Evolutionary conservation across 2,329 filamentous ascomycete genomes (phyloP).

Genomic region (Clathrospora elynae): DNA sequence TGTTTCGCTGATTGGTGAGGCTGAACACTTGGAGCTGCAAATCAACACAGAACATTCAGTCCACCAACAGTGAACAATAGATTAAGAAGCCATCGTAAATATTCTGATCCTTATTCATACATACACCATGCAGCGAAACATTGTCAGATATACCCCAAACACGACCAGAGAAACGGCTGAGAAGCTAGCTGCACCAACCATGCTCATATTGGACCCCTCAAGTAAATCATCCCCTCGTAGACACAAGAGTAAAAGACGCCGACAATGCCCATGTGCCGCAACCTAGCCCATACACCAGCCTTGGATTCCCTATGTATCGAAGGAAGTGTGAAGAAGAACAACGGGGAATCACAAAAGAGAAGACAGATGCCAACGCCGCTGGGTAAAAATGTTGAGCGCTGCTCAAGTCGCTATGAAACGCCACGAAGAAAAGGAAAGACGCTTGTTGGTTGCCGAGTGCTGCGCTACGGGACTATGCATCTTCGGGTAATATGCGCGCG

Average conservation of each 20-base stretch:
- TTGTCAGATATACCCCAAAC: background rate
- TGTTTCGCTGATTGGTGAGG: too few relatives aligned
- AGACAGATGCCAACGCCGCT: constrained; percentile 4
- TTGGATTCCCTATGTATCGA: constrained; percentile 8
- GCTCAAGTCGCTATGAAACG: too few relatives aligned
- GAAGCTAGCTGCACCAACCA: constrained; percentile 2
- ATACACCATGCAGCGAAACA: constrained; percentile 8
- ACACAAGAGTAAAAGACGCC: constrained; percentile 4
- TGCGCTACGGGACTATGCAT: constrained; percentile 21
- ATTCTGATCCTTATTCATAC: constrained; percentile 9
- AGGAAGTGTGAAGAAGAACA: constrained; percentile 6
- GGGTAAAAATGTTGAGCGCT: constrained; percentile 1
- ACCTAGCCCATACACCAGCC: constrained; percentile 10
- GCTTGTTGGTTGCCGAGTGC: background rate
- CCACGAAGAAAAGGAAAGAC: background rate
- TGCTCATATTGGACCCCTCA: constrained; percentile 2
- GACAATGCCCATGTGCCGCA: constrained; percentile 9
- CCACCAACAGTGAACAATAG: too few relatives aligned
- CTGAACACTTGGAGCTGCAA: too few relatives aligned
- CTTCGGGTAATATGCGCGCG: constrained; percentile 50
- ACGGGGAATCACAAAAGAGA: constrained; percentile 25
- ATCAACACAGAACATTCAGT: too few relatives aligned
- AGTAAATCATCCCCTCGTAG: constrained; percentile 11
- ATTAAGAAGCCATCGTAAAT: background rate
- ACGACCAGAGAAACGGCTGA: background rate